Percentiles rank a stretch among this genome's conserved stretches.
phyloP scores from a whole-genome alignment of 257 asterid genomes.

The Mitragyna speciosa region DNA sequence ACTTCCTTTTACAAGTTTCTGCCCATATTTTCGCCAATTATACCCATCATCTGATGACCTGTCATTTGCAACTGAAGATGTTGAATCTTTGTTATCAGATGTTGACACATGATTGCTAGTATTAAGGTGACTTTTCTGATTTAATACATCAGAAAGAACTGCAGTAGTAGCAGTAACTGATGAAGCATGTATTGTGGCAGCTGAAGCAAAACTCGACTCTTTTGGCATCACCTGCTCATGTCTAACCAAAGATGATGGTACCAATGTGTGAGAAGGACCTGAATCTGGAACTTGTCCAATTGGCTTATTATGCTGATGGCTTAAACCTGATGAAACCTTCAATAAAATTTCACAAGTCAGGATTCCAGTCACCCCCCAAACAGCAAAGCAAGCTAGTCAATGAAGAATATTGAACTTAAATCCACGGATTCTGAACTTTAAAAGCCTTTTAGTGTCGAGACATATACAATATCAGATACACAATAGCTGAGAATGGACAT shows the following conservation, averaged over 20 bases:
- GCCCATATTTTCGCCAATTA: conserved; percentile 99
- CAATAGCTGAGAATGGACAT: not conserved
- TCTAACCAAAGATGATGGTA: conserved; percentile 42
- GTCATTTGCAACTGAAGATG: conserved; percentile 53
- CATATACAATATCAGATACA: not conserved
- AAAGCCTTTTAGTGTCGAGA: not conserved
- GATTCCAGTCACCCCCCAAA: not conserved
- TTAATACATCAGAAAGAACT: conserved; percentile 39
- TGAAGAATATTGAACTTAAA: not conserved
- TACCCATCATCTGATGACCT: conserved; percentile 89
- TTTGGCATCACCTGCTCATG: conserved; percentile 25
- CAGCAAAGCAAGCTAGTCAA: conserved; percentile 7
- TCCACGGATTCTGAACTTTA: not conserved
- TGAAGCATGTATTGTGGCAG: conserved; percentile 36
- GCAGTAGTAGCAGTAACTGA: conserved; percentile 38
- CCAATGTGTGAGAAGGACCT: conserved; percentile 42
- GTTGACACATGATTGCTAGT: conserved; percentile 42
- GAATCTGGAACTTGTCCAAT: conserved; percentile 49
- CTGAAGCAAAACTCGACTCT: conserved; percentile 32
- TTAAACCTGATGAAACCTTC: conserved; percentile 58
- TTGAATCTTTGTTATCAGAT: conserved; percentile 55
- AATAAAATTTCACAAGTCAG: conserved; percentile 30
- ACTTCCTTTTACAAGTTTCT: conserved; percentile 96
- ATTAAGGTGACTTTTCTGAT: conserved; percentile 43
- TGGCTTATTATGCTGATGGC: conserved; percentile 41